Evolutionary conservation across 108 stramenopile genomes (phyloP), one percentile per base, ranked within the genome.

Genomic region (Schizochytrium sp.): DNA sequence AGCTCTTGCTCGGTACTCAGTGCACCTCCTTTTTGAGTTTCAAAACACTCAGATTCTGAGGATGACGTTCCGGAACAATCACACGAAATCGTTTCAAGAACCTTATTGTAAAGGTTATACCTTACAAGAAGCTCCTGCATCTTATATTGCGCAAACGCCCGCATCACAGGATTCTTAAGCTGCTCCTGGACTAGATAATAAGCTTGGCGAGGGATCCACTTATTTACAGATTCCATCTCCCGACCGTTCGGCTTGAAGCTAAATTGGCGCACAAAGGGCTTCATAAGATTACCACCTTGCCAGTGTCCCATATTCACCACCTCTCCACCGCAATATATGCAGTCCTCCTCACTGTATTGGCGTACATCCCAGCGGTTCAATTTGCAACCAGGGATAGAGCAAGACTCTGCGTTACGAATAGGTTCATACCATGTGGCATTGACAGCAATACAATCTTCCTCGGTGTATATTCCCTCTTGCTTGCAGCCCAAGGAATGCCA

Each of bases 81-180:
- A 49, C 46, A 44, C 72, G 72, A 46, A 8, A 73, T 44, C 10
- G 72, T 73, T 13, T 46, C 0, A 8, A 73, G 42, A 0, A 47
- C 72, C 46, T 47, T 73, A 49, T 49, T 47, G 56, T 46, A 73
- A 5, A 73, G 72, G 55, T 73, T 73, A 49, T 73, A 73, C 72
- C 50, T 44, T 10, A 47, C 46, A 1, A 73, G 72, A 19, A 73
- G 42, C 72, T 73, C 72, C 46, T 44, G 46, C 72, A 73, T 47
- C 72, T 73, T 73, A 49, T n/a, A 46, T 19, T 73, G 42, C 7
- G 72, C 72, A n/a, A 2, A 73, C 47, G 72, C 46, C 2, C 72
- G 72, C 72, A 73, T 73, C 3, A 73, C 46, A 4, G 72, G 72
- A 19, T 7, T 4, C 10, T 44, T 49, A 1, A 73, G 72, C 72